Percentiles rank a stretch among this genome's conserved stretches.
Evolutionary conservation across 1,284 basidiomycete genomes (phyloP).

Genomic region (Ganoderma sinense): DNA sequence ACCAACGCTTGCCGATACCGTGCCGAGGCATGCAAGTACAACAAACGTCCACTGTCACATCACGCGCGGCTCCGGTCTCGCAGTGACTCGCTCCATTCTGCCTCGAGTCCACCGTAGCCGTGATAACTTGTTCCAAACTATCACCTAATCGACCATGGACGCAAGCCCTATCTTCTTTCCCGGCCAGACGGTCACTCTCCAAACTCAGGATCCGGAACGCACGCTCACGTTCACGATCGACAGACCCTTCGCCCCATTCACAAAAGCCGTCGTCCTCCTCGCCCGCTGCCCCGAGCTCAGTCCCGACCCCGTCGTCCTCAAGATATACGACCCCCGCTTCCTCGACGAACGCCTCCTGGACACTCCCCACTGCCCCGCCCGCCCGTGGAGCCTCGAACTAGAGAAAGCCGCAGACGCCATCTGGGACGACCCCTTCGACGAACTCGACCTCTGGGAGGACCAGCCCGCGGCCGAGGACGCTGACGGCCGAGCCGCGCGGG

Average conservation of each 20-base stretch:
- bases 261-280: slow-evolving; percentile 5
- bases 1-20: no score
- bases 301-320: slow-evolving; percentile 15
- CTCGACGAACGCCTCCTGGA: background rate
- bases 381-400: slow-evolving; percentile 7
- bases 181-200: background rate
- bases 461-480: slow-evolving; percentile 11
- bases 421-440: background rate
- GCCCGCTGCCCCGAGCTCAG: background rate
- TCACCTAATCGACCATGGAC: background rate
- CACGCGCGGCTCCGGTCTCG: no score
- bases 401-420: slow-evolving; percentile 6
- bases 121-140: background rate
- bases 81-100: no score
- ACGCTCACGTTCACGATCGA: slow-evolving; percentile 2
- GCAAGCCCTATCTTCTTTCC: background rate
- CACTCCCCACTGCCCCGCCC: background rate
- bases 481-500: background rate
- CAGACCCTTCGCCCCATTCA: background rate
- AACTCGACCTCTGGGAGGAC: background rate
- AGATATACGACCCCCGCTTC: slow-evolving; percentile 25
- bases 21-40: no score
- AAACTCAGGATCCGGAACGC: background rate
- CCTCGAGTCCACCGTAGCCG: no score
- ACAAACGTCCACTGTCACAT: no score